phyloP scores from a whole-genome alignment of 371 early-diverging fungal genomes.

The Dentiscutata heterogama region DNA sequence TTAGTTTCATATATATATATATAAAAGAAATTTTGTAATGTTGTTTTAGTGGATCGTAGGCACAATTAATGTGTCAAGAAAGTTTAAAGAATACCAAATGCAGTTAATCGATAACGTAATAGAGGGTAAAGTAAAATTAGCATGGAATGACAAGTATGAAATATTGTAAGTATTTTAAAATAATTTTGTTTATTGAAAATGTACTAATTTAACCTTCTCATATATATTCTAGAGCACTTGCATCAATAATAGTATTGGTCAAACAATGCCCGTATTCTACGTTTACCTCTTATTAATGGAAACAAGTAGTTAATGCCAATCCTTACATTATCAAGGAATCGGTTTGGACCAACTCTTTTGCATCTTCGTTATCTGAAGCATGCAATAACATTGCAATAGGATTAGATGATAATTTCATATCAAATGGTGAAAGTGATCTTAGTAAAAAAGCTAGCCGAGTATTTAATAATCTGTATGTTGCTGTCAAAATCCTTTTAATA shows the following conservation, averaged over 20 bases:
- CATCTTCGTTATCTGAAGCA: constrained; percentile 4
- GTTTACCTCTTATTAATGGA: constrained; percentile 31
- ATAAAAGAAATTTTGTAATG: background rate
- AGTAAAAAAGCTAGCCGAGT: constrained; percentile 13
- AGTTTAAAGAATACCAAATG: constrained; percentile 33
- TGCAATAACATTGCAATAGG: background rate
- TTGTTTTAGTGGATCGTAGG: constrained; percentile 26
- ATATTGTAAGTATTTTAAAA: constrained; percentile 26
- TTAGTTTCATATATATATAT: background rate
- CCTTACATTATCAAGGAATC: constrained; percentile 32
- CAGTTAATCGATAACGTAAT: background rate
- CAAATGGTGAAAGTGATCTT: constrained; percentile 1
- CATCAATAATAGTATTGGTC: constrained; percentile 32
- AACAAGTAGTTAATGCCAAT: constrained; percentile 9
- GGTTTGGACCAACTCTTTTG: background rate
- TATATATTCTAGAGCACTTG: constrained; percentile 17
- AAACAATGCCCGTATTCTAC: constrained; percentile 25
- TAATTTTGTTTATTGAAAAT: constrained; percentile 10
- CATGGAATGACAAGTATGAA: constrained; percentile 29
- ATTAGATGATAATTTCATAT: constrained; percentile 24
- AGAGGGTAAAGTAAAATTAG: background rate
- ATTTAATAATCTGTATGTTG: constrained; percentile 43
- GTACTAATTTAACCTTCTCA: background rate
- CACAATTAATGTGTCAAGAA: constrained; percentile 34
- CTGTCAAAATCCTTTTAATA: background rate